Percentiles rank a stretch among this genome's conserved stretches.
Conservation (phyloP, 2,329 filamentous ascomycete genomes). For the Talaromyces sp. region DNA sequence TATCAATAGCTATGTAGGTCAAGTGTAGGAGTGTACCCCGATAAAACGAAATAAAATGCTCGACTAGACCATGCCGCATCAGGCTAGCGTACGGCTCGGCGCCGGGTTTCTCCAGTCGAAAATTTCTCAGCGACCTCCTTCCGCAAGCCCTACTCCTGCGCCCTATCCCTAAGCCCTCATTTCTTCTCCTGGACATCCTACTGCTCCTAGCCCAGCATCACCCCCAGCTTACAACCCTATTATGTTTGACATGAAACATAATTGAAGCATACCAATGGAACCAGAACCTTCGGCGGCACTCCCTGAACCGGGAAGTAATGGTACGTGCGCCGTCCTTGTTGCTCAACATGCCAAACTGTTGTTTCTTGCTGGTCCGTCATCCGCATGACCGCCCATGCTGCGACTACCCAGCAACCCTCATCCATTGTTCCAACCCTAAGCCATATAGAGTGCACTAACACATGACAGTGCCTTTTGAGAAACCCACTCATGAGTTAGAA, state of each 20-base stretch:
- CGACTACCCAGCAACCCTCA: constrained; percentile 3
- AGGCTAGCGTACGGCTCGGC: not conserved
- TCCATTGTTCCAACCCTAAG: not conserved
- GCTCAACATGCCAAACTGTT: not conserved
- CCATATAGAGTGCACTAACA: not conserved
- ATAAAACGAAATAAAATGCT: not conserved
- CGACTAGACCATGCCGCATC: not conserved
- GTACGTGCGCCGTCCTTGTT: constrained; percentile 27
- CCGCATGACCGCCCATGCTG: not conserved
- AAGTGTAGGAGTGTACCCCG: not conserved
- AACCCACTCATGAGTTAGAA: constrained; percentile 34
- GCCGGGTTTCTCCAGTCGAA: constrained; percentile 16
- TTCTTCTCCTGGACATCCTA: constrained; percentile 46
- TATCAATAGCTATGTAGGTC: not conserved
- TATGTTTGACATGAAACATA: constrained; percentile 36
- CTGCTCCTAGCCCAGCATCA: constrained; percentile 21
- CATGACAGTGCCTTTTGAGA: constrained; percentile 28
- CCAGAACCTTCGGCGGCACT: constrained; percentile 30
- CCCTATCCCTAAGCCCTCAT: constrained; percentile 52
- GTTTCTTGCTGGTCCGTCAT: constrained; percentile 6
- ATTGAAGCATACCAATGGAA: constrained; percentile 31
- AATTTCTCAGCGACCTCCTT: constrained; percentile 16
- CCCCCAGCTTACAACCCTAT: constrained; percentile 26
- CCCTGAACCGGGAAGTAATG: constrained; percentile 34
- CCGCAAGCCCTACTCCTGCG: constrained; percentile 45